These are phyloP conservation scores for Escallonia herrerae DNA, from an alignment of 129 eudicot species.

Conservation along the genomic window DNA sequence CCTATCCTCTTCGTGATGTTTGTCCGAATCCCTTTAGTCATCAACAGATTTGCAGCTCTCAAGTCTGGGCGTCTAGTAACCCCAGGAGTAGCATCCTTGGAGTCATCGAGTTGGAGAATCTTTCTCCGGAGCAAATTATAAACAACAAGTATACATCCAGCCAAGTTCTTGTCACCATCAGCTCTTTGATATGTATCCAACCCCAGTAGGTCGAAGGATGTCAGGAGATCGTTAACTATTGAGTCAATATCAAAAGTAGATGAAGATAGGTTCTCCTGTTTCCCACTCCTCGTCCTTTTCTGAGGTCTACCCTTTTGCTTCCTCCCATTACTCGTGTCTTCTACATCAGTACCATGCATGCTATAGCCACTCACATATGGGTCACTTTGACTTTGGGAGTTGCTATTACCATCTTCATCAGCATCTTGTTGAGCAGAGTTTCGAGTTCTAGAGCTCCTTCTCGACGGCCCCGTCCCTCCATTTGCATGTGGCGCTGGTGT, in stretches of 20 bases:
- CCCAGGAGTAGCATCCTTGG: conserved; percentile 25
- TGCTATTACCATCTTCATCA: conserved; percentile 33
- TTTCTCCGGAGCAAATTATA: conserved; percentile 59
- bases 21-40: conserved; percentile 54
- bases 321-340: conserved; percentile 23
- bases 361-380: conserved; percentile 27
- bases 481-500: conserved; percentile 40
- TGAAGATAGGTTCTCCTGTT: not conserved
- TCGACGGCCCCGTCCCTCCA: conserved; percentile 40
- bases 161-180: conserved; percentile 49
- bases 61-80: conserved; percentile 48
- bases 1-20: conserved; percentile 68
- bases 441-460: conserved; percentile 20
- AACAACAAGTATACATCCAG: conserved; percentile 31
- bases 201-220: conserved; percentile 30
- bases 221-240: conserved; percentile 18
- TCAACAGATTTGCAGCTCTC: conserved; percentile 47
- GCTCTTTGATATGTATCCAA: conserved; percentile 33
- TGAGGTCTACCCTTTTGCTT: conserved; percentile 23
- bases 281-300: conserved; percentile 13
- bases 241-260: conserved; percentile 32
- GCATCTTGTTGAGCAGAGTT: conserved; percentile 1
- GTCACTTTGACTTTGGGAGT: conserved; percentile 37
- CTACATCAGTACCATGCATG: conserved; percentile 25
- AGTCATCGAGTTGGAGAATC: conserved; percentile 49